Evolutionary conservation across 371 early-diverging fungal genomes (phyloP).

Genomic region (Capillidium rhysosporum): DNA sequence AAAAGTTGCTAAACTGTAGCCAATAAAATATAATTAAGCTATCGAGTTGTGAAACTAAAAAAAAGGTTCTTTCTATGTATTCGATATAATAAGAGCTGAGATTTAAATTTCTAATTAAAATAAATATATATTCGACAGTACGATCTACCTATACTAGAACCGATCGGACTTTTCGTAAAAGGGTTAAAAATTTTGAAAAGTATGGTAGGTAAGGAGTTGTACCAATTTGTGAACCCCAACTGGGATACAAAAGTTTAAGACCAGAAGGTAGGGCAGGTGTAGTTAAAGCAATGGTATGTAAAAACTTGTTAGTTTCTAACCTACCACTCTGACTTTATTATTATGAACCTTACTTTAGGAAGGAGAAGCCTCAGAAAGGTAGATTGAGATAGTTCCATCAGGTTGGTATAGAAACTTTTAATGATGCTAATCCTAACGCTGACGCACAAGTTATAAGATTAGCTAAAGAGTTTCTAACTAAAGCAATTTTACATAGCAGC

Average conservation of each 20-base stretch:
- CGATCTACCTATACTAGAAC: constrained; percentile 37
- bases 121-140: constrained; percentile 11
- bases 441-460: constrained; percentile 32
- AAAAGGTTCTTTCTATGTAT: no score
- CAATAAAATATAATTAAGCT: no score
- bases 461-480: constrained; percentile 21
- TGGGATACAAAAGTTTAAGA: constrained; percentile 28
- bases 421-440: constrained; percentile 18
- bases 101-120: no score
- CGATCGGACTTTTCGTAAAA: constrained; percentile 28
- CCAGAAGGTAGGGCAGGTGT: constrained; percentile 40
- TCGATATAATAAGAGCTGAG: no score
- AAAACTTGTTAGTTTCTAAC: constrained; percentile 21
- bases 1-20: no score
- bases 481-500: constrained; percentile 22
- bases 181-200: constrained; percentile 33
- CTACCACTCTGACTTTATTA: constrained; percentile 25
- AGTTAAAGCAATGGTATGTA: constrained; percentile 18
- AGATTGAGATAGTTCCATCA: constrained; percentile 45
- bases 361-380: constrained; percentile 40
- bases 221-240: constrained; percentile 27
- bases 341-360: constrained; percentile 39
- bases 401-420: constrained; percentile 33
- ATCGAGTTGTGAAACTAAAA: no score
- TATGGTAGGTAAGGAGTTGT: constrained; percentile 41